A percentile compares a stretch with the other conserved stretches of the same genome.
Conservation (phyloP, 1,139 yeast genomes). For the Nakaseomyces sp. region DNA sequence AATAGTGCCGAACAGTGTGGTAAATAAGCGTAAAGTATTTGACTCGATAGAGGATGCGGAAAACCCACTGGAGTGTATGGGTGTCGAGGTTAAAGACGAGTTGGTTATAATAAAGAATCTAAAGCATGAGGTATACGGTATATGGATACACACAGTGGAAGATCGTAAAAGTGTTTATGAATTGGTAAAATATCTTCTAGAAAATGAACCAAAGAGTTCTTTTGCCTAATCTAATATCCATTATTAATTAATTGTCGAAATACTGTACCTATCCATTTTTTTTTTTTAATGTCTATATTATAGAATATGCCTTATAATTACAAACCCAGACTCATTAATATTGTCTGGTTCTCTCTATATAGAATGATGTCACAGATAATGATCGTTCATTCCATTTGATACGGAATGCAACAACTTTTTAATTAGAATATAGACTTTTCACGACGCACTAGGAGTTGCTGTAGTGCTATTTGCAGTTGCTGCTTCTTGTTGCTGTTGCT, state of each 20-base stretch:
- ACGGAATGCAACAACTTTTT: too few species aligned
- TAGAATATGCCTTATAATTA: too few species aligned
- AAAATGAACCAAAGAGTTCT: slow-evolving; percentile 30
- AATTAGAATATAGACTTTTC: too few species aligned
- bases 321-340: too few species aligned
- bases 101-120: slow-evolving; percentile 71
- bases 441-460: neutral
- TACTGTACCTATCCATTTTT: neutral
- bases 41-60: slow-evolving; percentile 34
- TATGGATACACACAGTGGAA: slow-evolving; percentile 76
- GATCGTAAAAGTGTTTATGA: slow-evolving; percentile 59
- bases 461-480: neutral
- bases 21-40: slow-evolving; percentile 37
- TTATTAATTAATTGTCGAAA: neutral
- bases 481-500: too few species aligned
- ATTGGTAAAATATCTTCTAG: slow-evolving; percentile 39
- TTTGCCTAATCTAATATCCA: slow-evolving; percentile 18
- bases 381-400: too few species aligned
- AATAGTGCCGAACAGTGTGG: slow-evolving; percentile 49
- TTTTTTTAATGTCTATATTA: too few species aligned
- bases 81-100: slow-evolving; percentile 69
- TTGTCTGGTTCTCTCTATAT: too few species aligned
- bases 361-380: too few species aligned
- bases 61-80: slow-evolving; percentile 48
- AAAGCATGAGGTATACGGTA: slow-evolving; percentile 73